Percentiles rank a stretch among this genome's conserved stretches.
Evolutionary conservation across 805 yeast genomes (phyloP).

Genomic region (Lipomyces japonicus): DNA sequence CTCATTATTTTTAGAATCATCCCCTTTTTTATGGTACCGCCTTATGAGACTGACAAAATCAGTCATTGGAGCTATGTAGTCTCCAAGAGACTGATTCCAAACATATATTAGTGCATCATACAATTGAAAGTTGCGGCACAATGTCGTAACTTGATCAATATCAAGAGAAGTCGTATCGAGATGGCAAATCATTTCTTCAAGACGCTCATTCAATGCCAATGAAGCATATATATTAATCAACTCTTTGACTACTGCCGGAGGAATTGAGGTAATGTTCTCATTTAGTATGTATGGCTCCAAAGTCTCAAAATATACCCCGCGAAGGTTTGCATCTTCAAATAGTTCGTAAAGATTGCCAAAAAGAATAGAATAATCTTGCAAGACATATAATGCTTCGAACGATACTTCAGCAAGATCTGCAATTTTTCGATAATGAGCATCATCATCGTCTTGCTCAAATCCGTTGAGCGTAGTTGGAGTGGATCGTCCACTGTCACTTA

Average conservation of each 20-base stretch:
- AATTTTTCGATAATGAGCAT: constrained; percentile 33
- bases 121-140: constrained; percentile 56
- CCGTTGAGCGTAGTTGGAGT: constrained; percentile 21
- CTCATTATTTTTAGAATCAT: constrained; percentile 18
- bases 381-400: constrained; percentile 43
- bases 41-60: constrained; percentile 49
- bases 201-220: constrained; percentile 43
- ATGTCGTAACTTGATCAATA: constrained; percentile 65
- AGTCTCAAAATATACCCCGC: constrained; percentile 47
- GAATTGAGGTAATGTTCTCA: constrained; percentile 46
- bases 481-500: constrained; percentile 32
- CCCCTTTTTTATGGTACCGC: constrained; percentile 11
- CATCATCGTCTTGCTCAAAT: constrained; percentile 30
- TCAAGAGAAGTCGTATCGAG: constrained; percentile 68
- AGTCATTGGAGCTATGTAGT: constrained; percentile 65
- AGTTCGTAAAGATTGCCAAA: constrained; percentile 48
- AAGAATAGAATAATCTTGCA: constrained; percentile 39
- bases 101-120: constrained; percentile 64
- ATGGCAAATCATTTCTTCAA: constrained; percentile 67
- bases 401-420: constrained; percentile 39
- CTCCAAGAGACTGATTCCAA: constrained; percentile 66
- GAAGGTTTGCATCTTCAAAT: constrained; percentile 39
- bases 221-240: constrained; percentile 54
- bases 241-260: constrained; percentile 61
- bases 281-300: constrained; percentile 52